A percentile compares a stretch with the other conserved stretches of the same genome.
phyloP scores from a whole-genome alignment of 371 early-diverging fungal genomes.

The Phascolomyces articulosus region DNA sequence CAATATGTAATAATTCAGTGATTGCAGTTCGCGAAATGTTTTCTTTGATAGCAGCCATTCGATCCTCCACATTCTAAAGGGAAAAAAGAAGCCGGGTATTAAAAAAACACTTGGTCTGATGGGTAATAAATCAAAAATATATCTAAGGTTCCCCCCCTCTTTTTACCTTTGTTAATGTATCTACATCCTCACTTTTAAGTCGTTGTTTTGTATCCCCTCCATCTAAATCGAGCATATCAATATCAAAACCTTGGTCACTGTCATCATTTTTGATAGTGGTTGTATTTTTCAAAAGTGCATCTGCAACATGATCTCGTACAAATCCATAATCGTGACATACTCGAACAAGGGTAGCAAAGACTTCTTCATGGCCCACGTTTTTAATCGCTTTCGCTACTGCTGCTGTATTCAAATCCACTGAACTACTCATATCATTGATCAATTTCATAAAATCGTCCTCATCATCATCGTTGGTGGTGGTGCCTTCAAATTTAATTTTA shows the following conservation, averaged over 20 bases:
- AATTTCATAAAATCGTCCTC: conserved; percentile 48
- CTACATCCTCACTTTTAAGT: neutral
- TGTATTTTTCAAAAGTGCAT: conserved; percentile 22
- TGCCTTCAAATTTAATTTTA: conserved; percentile 22
- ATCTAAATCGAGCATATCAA: conserved; percentile 16
- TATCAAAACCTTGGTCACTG: conserved; percentile 6
- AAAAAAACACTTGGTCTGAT: too few relatives aligned
- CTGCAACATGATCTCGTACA: conserved; percentile 28
- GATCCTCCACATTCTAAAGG: conserved; percentile 38
- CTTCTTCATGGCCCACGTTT: conserved; percentile 29
- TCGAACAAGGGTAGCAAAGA: conserved; percentile 40
- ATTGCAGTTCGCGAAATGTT: conserved; percentile 23
- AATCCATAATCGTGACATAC: conserved; percentile 38
- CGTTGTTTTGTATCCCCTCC: neutral
- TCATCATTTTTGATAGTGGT: conserved; percentile 2
- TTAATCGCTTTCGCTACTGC: conserved; percentile 35
- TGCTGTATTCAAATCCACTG: conserved; percentile 30
- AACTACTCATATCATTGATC: conserved; percentile 36
- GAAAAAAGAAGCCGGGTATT: neutral
- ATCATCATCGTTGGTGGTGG: conserved; percentile 17
- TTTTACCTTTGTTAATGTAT: conserved; percentile 9
- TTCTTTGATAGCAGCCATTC: conserved; percentile 26
- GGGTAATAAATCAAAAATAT: too few relatives aligned
- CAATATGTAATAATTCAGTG: conserved; percentile 41
- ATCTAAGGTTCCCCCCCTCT: too few relatives aligned